Percentiles rank a stretch among this genome's conserved stretches.
Evolutionary conservation across 2,329 filamentous ascomycete species (phyloP).

Genomic region (Ceratocystis albifundus): DNA sequence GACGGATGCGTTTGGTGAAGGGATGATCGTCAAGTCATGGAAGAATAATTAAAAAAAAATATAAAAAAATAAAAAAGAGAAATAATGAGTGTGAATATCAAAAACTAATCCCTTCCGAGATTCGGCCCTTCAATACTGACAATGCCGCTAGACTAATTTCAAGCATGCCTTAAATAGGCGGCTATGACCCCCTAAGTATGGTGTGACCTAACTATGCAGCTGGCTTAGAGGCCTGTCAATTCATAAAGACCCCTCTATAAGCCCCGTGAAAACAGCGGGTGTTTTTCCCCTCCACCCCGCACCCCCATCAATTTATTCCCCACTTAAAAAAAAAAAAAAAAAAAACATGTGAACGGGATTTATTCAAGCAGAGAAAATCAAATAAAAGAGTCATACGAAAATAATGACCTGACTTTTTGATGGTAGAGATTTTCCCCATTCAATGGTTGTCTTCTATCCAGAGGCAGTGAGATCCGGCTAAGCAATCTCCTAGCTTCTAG

Average conservation of each 20-base stretch:
- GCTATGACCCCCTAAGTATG: no score
- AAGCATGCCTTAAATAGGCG: constrained; percentile 4
- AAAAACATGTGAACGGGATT: not conserved
- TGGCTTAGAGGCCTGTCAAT: not conserved
- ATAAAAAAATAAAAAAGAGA: not conserved
- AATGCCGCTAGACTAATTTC: not conserved
- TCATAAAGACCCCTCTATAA: not conserved
- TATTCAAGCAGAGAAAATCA: not conserved
- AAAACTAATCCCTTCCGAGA: constrained; percentile 14
- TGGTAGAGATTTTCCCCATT: not conserved
- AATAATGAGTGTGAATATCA: constrained; percentile 11
- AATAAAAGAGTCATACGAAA: not conserved
- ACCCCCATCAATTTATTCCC: not conserved
- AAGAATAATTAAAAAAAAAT: constrained; percentile 2
- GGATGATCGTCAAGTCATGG: not conserved
- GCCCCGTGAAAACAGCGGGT: not conserved
- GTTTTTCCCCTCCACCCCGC: not conserved
- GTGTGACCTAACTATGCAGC: not conserved
- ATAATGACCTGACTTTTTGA: not conserved
- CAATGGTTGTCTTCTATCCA: not conserved
- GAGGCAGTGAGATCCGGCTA: not conserved
- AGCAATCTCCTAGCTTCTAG: not conserved
- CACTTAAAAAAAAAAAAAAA: not conserved
- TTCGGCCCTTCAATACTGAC: constrained; percentile 19
- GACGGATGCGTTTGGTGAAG: not conserved